Conservation (phyloP, 1,284 basidiomycete species). For the Trametes sp. region DNA sequence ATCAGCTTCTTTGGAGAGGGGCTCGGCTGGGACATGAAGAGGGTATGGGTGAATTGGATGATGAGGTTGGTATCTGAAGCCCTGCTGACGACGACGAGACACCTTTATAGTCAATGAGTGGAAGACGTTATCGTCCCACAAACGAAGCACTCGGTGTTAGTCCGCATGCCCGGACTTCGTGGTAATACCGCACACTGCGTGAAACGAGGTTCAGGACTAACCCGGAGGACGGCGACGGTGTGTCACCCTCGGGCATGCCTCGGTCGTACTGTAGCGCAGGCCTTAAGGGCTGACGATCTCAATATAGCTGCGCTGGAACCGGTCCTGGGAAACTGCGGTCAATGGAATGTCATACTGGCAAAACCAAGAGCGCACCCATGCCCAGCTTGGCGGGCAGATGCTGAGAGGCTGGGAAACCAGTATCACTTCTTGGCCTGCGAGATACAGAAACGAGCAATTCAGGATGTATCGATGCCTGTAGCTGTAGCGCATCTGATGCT, state of each 20-base stretch:
- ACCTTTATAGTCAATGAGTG: background rate
- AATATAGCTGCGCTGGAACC: too few relatives aligned
- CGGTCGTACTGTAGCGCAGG: background rate
- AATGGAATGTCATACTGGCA: too few relatives aligned
- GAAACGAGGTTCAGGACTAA: background rate
- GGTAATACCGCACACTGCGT: background rate
- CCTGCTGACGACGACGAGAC: background rate
- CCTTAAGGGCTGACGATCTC: too few relatives aligned
- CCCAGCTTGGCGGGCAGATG: too few relatives aligned
- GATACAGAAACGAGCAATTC: too few relatives aligned
- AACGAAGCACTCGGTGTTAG: background rate
- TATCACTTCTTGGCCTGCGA: too few relatives aligned
- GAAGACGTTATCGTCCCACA: background rate
- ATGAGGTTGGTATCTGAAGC: background rate
- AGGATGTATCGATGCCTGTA: too few relatives aligned
- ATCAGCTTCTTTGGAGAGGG: slow-evolving; percentile 47
- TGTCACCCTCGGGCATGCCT: background rate
- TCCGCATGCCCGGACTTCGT: background rate
- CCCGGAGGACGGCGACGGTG: background rate
- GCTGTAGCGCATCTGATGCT: too few relatives aligned
- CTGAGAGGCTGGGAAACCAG: too few relatives aligned
- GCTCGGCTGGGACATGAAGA: slow-evolving; percentile 19
- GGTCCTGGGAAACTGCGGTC: too few relatives aligned
- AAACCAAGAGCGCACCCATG: too few relatives aligned
- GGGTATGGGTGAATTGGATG: background rate